These are phyloP conservation scores for Butyriboletus appendiculatus DNA, from an alignment of 1,284 basidiomycete species.

Conservation along the genomic window DNA sequence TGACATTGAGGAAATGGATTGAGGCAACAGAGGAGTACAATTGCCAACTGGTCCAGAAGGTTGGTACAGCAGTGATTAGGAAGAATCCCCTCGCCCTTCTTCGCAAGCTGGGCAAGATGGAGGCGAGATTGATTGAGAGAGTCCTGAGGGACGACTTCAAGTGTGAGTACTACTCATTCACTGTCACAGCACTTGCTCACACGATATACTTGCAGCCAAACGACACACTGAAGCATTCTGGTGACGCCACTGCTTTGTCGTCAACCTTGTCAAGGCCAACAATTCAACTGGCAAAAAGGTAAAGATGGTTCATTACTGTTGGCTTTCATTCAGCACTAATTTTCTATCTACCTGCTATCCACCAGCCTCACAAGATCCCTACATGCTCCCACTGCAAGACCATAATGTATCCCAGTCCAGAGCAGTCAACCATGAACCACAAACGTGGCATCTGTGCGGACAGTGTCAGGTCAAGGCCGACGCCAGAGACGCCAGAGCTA, in stretches of 20 bases:
- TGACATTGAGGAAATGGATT: no score
- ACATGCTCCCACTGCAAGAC: no score
- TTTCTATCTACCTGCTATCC: neutral
- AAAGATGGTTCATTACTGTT: neutral
- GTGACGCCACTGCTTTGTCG: neutral
- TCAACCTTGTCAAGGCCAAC: neutral
- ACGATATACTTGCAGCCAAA: neutral
- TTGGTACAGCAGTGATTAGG: neutral
- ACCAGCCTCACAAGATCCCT: neutral
- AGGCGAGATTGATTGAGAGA: neutral
- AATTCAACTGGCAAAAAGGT: neutral
- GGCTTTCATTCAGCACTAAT: neutral
- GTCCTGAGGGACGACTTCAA: neutral
- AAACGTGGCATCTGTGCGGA: no score
- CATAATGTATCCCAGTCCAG: neutral
- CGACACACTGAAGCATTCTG: neutral
- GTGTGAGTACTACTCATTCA: neutral
- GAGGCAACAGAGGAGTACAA: neutral
- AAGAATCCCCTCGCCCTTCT: neutral
- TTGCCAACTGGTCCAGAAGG: neutral
- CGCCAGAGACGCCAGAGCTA: neutral
- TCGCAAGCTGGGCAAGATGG: neutral
- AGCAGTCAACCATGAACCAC: neutral
- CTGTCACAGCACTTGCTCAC: neutral
- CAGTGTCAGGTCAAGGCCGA: no score